Evolutionary conservation across 768 basidiomycete genomes (phyloP).

Genomic region (Termitomyces sp.): DNA sequence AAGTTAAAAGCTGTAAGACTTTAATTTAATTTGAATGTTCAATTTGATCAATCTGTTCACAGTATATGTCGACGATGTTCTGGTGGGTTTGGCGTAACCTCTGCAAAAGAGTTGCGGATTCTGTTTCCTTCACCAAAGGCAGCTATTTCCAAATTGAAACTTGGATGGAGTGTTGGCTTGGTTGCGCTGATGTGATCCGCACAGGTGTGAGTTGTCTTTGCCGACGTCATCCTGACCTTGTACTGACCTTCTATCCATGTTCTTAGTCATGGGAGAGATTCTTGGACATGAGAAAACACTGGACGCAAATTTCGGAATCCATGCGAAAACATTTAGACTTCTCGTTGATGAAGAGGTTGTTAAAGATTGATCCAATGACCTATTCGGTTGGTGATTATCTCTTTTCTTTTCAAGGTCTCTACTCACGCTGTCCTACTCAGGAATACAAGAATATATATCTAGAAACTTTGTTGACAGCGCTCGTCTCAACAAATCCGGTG

Average conservation of each 20-base stretch:
- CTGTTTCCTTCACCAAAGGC: slow-evolving; percentile 15
- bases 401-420: not conserved
- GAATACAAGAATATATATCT: slow-evolving; percentile 46
- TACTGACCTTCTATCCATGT: not conserved
- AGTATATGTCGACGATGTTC: slow-evolving; percentile 15
- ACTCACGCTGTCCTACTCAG: slow-evolving; percentile 25
- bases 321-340: slow-evolving; percentile 55
- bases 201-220: slow-evolving; percentile 20
- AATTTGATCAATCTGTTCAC: not conserved
- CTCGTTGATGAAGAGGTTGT: slow-evolving; percentile 53
- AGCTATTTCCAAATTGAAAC: slow-evolving; percentile 38
- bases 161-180: slow-evolving; percentile 73
- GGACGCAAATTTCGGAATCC: slow-evolving; percentile 41
- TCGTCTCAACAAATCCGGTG: slow-evolving; percentile 43
- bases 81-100: slow-evolving; percentile 36
- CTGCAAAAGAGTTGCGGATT: slow-evolving; percentile 42
- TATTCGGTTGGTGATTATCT: slow-evolving; percentile 45
- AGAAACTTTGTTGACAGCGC: slow-evolving; percentile 46
- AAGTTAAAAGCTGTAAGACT: slow-evolving; percentile 28
- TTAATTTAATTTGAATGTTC: not conserved
- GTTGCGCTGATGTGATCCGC: slow-evolving; percentile 54
- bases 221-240: not conserved
- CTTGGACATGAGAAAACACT: slow-evolving; percentile 41
- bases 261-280: slow-evolving; percentile 60
- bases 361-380: slow-evolving; percentile 56